Percentiles rank a stretch among this genome's conserved stretches.
phyloP scores from a whole-genome alignment of 1,284 basidiomycete genomes.

The Abortiporus biennis region DNA sequence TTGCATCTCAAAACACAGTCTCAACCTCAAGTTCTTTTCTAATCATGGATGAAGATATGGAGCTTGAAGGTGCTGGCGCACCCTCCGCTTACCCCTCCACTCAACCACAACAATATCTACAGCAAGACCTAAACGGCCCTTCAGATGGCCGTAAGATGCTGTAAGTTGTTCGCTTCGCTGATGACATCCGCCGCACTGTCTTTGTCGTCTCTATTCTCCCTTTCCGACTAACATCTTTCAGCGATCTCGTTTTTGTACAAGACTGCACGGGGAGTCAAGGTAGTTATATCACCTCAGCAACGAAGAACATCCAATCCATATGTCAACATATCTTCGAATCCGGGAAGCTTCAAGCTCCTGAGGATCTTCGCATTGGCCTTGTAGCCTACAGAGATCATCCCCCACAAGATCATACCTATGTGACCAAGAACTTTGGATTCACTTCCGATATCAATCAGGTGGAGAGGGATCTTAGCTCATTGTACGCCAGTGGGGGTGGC shows the following conservation, averaged over 20 bases:
- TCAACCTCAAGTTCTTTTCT: slow-evolving; percentile 2
- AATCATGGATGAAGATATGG: slow-evolving; percentile 76
- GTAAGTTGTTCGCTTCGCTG: slow-evolving; percentile 37
- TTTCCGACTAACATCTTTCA: slow-evolving; percentile 25
- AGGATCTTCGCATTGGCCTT: slow-evolving; percentile 88
- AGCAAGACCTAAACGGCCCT: slow-evolving; percentile 26
- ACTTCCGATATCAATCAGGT: slow-evolving; percentile 87
- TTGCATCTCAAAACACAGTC: neutral
- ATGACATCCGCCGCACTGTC: slow-evolving; percentile 8
- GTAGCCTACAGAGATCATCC: slow-evolving; percentile 93
- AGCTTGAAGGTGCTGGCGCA: no score
- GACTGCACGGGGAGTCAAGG: slow-evolving; percentile 90
- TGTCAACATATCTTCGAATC: slow-evolving; percentile 95
- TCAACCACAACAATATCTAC: slow-evolving; percentile 32
- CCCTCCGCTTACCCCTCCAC: slow-evolving; percentile 33
- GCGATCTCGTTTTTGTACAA: slow-evolving; percentile 85
- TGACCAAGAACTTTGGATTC: slow-evolving; percentile 93
- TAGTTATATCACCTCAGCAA: slow-evolving; percentile 84
- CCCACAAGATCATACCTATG: slow-evolving; percentile 91
- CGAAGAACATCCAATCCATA: slow-evolving; percentile 96
- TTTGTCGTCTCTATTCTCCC: neutral
- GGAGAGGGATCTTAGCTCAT: slow-evolving; percentile 75
- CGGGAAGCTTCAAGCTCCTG: slow-evolving; percentile 78
- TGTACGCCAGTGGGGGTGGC: slow-evolving; percentile 94
- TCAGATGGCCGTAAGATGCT: slow-evolving; percentile 61